phyloP scores from a whole-genome alignment of 306 rosid species.

The Erythrophleum fordii region DNA sequence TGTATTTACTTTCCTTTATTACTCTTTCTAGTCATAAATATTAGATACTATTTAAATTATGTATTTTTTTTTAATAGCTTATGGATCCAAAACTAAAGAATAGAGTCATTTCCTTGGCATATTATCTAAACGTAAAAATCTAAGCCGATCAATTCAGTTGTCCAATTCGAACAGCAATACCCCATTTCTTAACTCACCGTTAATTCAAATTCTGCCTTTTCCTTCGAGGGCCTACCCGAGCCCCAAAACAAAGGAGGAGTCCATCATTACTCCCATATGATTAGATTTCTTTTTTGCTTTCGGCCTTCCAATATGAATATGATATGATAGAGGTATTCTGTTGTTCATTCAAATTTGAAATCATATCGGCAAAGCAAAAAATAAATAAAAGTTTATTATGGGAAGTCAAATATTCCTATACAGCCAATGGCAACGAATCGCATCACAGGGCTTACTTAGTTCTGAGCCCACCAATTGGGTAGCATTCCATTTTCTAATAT shows the following conservation, averaged over 20 bases:
- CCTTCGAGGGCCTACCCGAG: not conserved
- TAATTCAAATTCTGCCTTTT: not conserved
- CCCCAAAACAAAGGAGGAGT: not conserved
- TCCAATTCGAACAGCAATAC: too few species aligned
- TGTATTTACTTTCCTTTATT: too few species aligned
- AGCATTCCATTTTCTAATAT: not conserved
- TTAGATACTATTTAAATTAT: too few species aligned
- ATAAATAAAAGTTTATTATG: not conserved
- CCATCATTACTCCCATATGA: not conserved
- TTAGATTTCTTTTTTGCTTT: not conserved
- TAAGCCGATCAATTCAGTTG: too few species aligned
- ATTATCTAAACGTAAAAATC: too few species aligned
- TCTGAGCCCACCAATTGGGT: slow-evolving; percentile 26
- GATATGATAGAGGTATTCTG: too few species aligned
- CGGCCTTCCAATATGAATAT: not conserved
- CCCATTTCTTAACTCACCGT: too few species aligned
- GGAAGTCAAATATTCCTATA: not conserved
- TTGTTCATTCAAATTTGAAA: not conserved
- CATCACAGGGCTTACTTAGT: slow-evolving; percentile 8
- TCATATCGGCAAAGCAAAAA: not conserved
- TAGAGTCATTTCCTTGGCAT: too few species aligned
- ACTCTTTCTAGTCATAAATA: too few species aligned
- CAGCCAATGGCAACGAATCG: slow-evolving; percentile 14
- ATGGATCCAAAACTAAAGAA: too few species aligned
- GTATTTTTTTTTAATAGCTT: too few species aligned